Evolutionary conservation across 2,329 filamentous ascomycete species (phyloP), one percentile per base, ranked within the genome.

Genomic region (Aspergillus unguis): DNA sequence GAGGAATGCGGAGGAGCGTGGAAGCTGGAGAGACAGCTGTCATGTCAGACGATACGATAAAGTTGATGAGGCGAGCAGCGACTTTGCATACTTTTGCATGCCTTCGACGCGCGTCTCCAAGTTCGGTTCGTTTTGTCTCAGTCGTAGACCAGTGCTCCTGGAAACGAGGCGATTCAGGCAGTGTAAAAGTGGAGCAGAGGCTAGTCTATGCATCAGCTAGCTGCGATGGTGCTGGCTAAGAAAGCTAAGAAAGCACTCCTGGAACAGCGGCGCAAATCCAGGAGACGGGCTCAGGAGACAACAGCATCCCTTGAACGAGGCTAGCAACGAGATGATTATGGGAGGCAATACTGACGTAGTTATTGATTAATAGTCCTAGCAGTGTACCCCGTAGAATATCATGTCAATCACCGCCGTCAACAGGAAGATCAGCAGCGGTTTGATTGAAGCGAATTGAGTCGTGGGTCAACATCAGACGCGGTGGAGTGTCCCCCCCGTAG

Each of bases 401-500:
- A 32, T 44, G 42, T 28, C 28, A 44, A 44, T 31, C 42, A 32
- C 17, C 23, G 28, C 29, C n/a, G 4, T 44, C 42, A 33, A 32
- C 11, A 40, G 28, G 36, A 17, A 23, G 45, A 49, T 43, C 46
- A 49, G 37, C 46, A 33, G 9, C 28, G 11, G 26, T 43, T 6
- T 38, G 10, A 42, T 41, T 35, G 23, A 33, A 35, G 27, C 32
- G 32, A 46, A 37, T 33, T 46, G 26, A 28, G 29, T 36, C 46
- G 46, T 49, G 46, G 46, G 46, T 27, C 38, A 32, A 36, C 11
- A 42, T 43, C 46, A 43, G 26, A 28, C 31, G 29, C 46, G 40
- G 46, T 49, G 46, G 46, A 43, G 42, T 37, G 27, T 35, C 25
- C 17, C 17, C 17, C 17, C 17, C 17, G 17, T 17, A 17, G 17